Conservation (phyloP, 768 basidiomycete species). For the Suillus weaverae region DNA sequence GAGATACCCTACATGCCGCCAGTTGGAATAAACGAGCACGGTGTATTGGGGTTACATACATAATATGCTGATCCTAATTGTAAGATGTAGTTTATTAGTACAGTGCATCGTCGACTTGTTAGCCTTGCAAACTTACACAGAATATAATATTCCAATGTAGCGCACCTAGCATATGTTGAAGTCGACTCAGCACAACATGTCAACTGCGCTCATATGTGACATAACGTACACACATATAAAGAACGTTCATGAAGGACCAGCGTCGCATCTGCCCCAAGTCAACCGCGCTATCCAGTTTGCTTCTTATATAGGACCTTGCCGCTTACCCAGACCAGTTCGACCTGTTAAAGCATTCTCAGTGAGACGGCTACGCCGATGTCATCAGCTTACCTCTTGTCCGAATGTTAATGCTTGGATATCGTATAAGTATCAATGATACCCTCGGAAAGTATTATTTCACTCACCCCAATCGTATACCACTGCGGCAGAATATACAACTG, state of each 20-base stretch:
- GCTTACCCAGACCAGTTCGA: not conserved
- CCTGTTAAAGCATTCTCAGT: not conserved
- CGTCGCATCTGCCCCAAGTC: not conserved
- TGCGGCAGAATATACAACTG: not conserved
- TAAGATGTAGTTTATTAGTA: not conserved
- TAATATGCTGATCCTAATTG: not conserved
- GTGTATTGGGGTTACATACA: not conserved
- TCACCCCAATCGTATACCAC: not conserved
- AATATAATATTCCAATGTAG: not conserved
- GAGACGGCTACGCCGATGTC: not conserved
- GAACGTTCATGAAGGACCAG: not conserved
- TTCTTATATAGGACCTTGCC: not conserved
- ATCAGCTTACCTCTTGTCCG: not conserved
- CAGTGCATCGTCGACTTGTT: not conserved
- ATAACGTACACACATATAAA: not conserved
- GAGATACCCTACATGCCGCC: not conserved
- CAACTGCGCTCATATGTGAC: not conserved
- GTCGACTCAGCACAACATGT: not conserved
- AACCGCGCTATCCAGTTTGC: not conserved
- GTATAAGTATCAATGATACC: not conserved
- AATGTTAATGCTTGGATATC: not conserved
- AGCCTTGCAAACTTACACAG: not conserved
- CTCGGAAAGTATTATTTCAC: not conserved
- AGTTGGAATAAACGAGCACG: not conserved
- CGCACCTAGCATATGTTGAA: not conserved